Evolutionary conservation across 2,329 filamentous ascomycete species (phyloP), one percentile per base, ranked within the genome.

Genomic region (Exophiala sp.): DNA sequence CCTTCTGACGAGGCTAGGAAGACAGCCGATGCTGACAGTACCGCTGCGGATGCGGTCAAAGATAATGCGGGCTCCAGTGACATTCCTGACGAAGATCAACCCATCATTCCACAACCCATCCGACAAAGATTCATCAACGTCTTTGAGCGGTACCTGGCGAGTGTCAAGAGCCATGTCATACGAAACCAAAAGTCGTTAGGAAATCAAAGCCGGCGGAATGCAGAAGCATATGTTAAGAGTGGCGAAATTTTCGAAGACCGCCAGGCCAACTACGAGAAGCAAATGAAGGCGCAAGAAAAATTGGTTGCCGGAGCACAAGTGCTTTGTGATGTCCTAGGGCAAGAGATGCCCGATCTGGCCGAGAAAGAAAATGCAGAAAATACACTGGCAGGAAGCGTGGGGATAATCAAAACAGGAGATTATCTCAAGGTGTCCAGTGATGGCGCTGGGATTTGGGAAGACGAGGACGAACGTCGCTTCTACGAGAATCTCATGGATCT

Each of bases 181-280:
- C 84, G 87, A n/a, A 89, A 97, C 62, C 93, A 98, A 66, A 93
- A 95, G 67, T 84, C 86, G 34, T 83, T 98, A 34, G 80, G 83
- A 46, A 82, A 80, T 21, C 93, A 98, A 70, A 88, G 87, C 46
- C 87, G 89, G 56, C 89, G 91, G 60, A 98, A 98, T 69, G 91
- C 93, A 1, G 93, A 98, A 68, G 93, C 91, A 4, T 98, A 98
- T 62, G 91, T 98, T 62, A 96, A 96, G 64, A 97, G 93, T 30
- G 93, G 93, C 1, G 93, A 98, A 65, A 91, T 98, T 3, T 97
- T 98, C 58, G 93, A 98, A 66, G 93, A 98, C 64, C 85, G 93
- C 43, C 93, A 98, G 66, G 81, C 89, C 46, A 97, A 90, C 64
- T 95, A 94, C 60, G 94, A 98, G 66, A 96, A 90, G 67, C 86